Base-by-base conservation (phyloP, 176 grass and related monocot genomes). In the Rhynchospora tenuis region DNA sequence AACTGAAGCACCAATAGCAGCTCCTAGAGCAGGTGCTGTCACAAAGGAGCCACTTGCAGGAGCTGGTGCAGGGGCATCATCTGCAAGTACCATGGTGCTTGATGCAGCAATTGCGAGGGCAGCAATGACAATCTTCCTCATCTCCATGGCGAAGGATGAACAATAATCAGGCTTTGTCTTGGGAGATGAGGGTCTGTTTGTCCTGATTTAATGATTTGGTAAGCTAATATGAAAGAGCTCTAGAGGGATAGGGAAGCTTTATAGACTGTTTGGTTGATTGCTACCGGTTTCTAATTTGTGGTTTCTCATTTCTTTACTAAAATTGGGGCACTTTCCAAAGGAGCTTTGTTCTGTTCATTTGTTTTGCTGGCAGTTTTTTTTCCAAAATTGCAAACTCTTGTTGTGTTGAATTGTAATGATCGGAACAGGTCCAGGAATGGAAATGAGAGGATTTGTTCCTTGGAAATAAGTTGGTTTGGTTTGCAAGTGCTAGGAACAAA, bases 101-200 rank as follows among this genome's bases (percentile, higher is more conserved):
- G 79, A 76, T 5, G 85, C 78, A n/a, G 85, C 79, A 8, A 73
- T 60, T 42, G 81, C 51, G 24, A 87, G 67, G n/a, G 48, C 56
- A 29, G 31, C 22, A 29, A 51, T 81, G 65, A 55, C 79, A 24
- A 87, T 27, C 65, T 77, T 87, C 85, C 20, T 87, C 85, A 83
- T 87, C 78, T 87, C 85, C 85, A 86, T 86, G 63, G 24, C 6
- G 12, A 43, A 22, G n/a, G 84, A 64, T 31, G 48, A 10, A 47
- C 22, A 15, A 29, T 4, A 31, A 65, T 31, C 23, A 65, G 63
- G 14, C 27, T 38, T 38, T 65, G 63, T 65, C 22, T 65, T 65
- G 6, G 63, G 27, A 65, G 59, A 11, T 26, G 22, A 62, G 59
- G n/a, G 2, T 62, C 22, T 33, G 63, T 33, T 65, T 31, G 63